Base-by-base conservation (phyloP, 371 early-diverging fungal genomes). In the Haplosporangium sp. region DNA sequence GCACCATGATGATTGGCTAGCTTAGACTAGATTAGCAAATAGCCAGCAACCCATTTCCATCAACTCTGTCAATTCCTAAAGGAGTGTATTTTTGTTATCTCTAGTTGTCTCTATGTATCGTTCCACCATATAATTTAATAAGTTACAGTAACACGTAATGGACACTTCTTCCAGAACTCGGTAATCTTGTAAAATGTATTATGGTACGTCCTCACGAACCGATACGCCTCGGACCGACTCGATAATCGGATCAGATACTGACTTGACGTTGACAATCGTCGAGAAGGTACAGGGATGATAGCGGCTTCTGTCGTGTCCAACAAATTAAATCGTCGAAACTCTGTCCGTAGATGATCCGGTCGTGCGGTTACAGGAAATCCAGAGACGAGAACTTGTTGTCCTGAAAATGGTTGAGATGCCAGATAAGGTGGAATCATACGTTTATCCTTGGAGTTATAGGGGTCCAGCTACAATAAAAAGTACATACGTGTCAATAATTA, bases 251-350 rank as follows among this genome's bases (percentile, higher is more conserved):
- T 62, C 69, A 79, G 36, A 23, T 68, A 79, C 46, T 79, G 73
- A 45, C 69, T 65, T 6, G 69, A 61, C 13, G 79, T 62, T 7
- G 73, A 53, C 56, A 67, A 48, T 10, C 62, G 63, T 11, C 58
- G 47, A 9, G 79, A 79, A 5, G 67, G 79, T 0, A 79, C 69
- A 14, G 79, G 52, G 36, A 72, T 61, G 46, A 79, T 72, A 0
- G 79, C 79, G 1, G 72, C 73, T 61, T 79, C 79, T 1, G 79
- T 79, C 11, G 79, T 79, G 37, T 79, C 79, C 79, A 79, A 72
- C 23, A 79, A 46, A 0, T 79, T 68, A 37, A 79, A 79, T 3
- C 73, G 64, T 38, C 73, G 79, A 54, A 79, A 79, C 59, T 72
- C 79, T 50, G 79, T 68, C 23, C 79, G 48, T 13, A 79, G 65